These are phyloP conservation scores for Fraxinus nigra DNA, from an alignment of 305 asterid species.

Conservation along the genomic window DNA sequence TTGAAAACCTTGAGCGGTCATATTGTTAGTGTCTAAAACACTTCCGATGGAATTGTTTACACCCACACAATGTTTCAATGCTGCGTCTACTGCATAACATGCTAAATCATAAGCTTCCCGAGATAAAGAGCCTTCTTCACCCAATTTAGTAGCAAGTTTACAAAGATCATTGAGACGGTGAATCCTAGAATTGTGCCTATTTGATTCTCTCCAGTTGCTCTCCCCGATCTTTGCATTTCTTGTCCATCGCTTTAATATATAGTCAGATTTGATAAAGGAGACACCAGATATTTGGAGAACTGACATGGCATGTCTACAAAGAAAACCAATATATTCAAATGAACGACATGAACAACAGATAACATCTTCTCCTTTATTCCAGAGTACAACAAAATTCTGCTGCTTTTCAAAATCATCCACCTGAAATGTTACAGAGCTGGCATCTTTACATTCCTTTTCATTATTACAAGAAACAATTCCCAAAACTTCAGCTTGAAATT, in stretches of 20 bases:
- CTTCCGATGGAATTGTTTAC: conserved; percentile 28
- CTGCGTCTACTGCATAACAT: conserved; percentile 31
- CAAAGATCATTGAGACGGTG: conserved; percentile 42
- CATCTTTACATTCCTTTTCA: conserved; percentile 33
- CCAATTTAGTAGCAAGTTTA: conserved; percentile 34
- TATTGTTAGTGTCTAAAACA: conserved; percentile 20
- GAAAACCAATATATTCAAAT: conserved; percentile 41
- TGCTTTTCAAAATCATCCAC: conserved; percentile 36
- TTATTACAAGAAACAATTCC: conserved; percentile 31
- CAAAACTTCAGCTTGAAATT: conserved; percentile 44
- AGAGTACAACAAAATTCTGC: conserved; percentile 34
- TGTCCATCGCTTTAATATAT: conserved; percentile 45
- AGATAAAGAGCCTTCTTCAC: conserved; percentile 40
- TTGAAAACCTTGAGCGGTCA: conserved; percentile 24
- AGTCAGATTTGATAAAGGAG: conserved; percentile 33
- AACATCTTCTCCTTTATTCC: conserved; percentile 28
- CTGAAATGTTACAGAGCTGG: conserved; percentile 22
- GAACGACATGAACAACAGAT: conserved; percentile 37
- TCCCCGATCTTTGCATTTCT: conserved; percentile 29
- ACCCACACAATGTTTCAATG: conserved; percentile 32
- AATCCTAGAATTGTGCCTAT: conserved; percentile 24
- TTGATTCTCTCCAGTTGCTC: conserved; percentile 19
- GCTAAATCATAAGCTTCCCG: conserved; percentile 38
- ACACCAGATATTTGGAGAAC: conserved; percentile 41
- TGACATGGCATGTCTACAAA: conserved; percentile 43